Percentiles rank a stretch among this genome's conserved stretches.
Evolutionary conservation across 169 alveolate species (phyloP).

Genomic region (Cyclospora cayetanensis): DNA sequence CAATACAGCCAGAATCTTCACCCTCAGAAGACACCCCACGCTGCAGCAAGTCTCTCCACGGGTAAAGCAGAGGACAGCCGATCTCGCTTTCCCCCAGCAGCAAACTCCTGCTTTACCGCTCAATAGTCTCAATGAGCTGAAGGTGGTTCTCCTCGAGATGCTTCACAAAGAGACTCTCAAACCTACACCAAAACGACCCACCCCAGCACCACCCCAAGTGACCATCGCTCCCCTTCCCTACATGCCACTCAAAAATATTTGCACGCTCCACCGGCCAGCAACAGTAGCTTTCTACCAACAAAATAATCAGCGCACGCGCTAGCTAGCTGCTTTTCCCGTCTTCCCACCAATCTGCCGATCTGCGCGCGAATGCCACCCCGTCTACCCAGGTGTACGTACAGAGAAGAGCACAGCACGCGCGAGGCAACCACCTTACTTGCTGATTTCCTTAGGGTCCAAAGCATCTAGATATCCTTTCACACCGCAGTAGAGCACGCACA

Average conservation of each 20-base stretch:
- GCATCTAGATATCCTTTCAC: slow-evolving; percentile 84
- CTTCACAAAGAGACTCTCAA: slow-evolving; percentile 62
- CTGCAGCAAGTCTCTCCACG: not conserved
- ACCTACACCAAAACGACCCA: slow-evolving; percentile 10
- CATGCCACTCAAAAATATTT: too few species aligned
- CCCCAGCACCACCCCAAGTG: not conserved
- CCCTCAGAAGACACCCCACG: not conserved
- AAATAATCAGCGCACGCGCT: too few species aligned
- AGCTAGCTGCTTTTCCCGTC: too few species aligned
- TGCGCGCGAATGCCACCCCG: too few species aligned
- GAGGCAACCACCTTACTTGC: slow-evolving; percentile 51
- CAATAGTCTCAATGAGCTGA: slow-evolving; percentile 58
- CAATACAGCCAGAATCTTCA: not conserved
- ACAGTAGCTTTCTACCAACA: too few species aligned
- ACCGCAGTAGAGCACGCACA: slow-evolving; percentile 84
- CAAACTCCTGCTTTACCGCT: not conserved
- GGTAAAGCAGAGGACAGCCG: not conserved
- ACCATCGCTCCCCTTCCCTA: too few species aligned
- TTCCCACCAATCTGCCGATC: too few species aligned
- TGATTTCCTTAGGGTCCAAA: slow-evolving; percentile 79
- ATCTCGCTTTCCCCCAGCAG: not conserved
- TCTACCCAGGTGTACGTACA: not conserved
- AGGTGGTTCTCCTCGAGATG: slow-evolving; percentile 27
- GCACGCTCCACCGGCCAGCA: too few species aligned
- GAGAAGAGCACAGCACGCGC: not conserved